A percentile compares a stretch with the other conserved stretches of the same genome.
Conservation (phyloP, 2,329 filamentous ascomycete genomes). For the Trichothecium roseum region DNA sequence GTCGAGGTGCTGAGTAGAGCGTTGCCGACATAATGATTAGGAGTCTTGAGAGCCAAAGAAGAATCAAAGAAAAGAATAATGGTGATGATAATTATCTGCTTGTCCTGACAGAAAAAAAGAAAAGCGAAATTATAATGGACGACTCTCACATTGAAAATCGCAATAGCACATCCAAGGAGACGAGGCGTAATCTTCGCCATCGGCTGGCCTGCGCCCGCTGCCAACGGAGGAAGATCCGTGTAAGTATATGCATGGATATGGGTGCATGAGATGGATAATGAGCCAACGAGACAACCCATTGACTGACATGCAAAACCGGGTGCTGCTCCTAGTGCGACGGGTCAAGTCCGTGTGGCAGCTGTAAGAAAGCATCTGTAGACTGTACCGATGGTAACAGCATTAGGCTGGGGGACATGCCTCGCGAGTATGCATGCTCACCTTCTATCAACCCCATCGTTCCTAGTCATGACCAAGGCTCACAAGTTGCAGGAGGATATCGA, state of each 20-base stretch:
- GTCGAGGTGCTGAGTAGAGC: no score
- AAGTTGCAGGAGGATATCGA: constrained; percentile 16
- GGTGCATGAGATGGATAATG: no score
- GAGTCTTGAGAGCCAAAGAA: no score
- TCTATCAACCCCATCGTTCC: not conserved
- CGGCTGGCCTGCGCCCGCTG: constrained; percentile 24
- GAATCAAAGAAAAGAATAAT: no score
- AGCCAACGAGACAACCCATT: not conserved
- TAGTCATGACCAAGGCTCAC: no score
- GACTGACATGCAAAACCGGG: no score
- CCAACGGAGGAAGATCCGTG: constrained; percentile 38
- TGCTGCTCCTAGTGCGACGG: constrained; percentile 40
- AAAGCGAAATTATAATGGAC: no score
- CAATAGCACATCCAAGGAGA: no score
- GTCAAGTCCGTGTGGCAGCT: constrained; percentile 30
- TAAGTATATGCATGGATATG: constrained; percentile 10
- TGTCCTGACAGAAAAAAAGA: no score
- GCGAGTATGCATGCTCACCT: constrained; percentile 20
- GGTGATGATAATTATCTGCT: no score
- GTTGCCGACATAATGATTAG: no score
- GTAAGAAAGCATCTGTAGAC: constrained; percentile 26
- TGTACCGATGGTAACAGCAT: constrained; percentile 34
- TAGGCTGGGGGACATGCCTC: constrained; percentile 26
- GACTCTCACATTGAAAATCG: no score
- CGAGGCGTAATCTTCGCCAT: constrained; percentile 15